Evolutionary conservation across 2,329 filamentous ascomycete genomes (phyloP), one percentile per base, ranked within the genome.

Genomic region (Rachicladosporium sp.): DNA sequence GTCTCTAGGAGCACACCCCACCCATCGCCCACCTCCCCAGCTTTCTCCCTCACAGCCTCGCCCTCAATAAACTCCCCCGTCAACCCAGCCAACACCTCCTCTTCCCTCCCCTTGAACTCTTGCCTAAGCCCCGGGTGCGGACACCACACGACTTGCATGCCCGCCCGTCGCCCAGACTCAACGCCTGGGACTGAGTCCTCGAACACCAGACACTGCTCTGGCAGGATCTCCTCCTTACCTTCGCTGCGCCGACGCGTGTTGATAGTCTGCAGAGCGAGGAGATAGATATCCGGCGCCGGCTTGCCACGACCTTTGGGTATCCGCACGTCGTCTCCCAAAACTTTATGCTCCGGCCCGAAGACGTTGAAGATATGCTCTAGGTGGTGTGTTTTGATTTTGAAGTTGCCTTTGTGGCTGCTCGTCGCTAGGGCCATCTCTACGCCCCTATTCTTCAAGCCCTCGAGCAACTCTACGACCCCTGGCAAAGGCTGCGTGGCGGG

Each of bases 121-220:
- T 75, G 68, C 63, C 82, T 69, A 38, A 98, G 65, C 54, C 76
- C 83, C 1, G 78, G 75, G 62, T 96, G 87, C 15, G 91, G 91
- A 50, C 78, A 81, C 91, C 91, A 98, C 1, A 94, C 70, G 9
- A 93, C 87, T 49, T 89, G 78, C 89, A 96, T 96, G 0, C 89
- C 89, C 0, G 91, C 91, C 48, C 91, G 76, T 38, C 91, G 70
- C 4, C 87, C 91, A 2, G 86, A 78, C 64, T 98, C 91, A 2
- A 95, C 86, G 3, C 91, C 91, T 0, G 87, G 85, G 1, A 96
- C 88, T 34, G 81, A 85, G 61, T 98, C 91, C 64, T 98, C 91
- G 53, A 98, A 96, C 0, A 96, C 91, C 10, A 98, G 69, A 57
- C 91, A 96, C 62, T 96, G 89, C 49, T 83, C 82, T 0, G 87